Evolutionary conservation across 176 grass and related monocot genomes (phyloP).

Genomic region (Lolium rigidum): DNA sequence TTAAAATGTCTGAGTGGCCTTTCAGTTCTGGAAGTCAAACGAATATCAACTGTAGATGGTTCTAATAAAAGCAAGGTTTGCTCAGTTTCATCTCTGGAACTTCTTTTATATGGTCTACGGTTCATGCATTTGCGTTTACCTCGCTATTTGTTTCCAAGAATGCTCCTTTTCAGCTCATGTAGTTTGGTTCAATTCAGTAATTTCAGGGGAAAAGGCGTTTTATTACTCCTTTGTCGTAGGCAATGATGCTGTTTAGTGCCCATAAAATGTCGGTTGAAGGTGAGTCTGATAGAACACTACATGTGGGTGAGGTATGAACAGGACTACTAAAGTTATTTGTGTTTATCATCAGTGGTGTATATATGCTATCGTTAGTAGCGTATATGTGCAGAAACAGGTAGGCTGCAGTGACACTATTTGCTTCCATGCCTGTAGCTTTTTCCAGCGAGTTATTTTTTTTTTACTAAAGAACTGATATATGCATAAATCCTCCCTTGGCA

Average conservation of each 20-base stretch:
- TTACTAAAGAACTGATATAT: too few species aligned
- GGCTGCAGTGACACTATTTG: not conserved
- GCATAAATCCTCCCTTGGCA: too few species aligned
- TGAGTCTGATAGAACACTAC: not conserved
- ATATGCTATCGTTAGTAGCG: too few species aligned
- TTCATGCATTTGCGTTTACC: slow-evolving; percentile 1
- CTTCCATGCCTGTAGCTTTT: slow-evolving; percentile 1
- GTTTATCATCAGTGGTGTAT: not conserved
- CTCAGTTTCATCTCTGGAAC: slow-evolving; percentile 13
- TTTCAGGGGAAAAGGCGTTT: slow-evolving; percentile 14
- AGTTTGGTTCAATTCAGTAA: slow-evolving; percentile 15
- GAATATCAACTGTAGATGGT: slow-evolving; percentile 17
- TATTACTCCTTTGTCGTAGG: not conserved
- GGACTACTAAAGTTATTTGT: not conserved
- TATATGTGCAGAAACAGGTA: too few species aligned
- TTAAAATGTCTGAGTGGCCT: slow-evolving; percentile 38
- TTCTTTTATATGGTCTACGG: slow-evolving; percentile 3
- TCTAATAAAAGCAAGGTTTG: slow-evolving; percentile 28
- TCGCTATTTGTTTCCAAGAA: not conserved
- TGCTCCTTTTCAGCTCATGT: slow-evolving; percentile 10
- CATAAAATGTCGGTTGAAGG: not conserved
- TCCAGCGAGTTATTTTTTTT: not conserved
- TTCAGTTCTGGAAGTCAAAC: slow-evolving; percentile 39
- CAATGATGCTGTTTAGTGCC: slow-evolving; percentile 9
- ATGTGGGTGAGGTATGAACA: slow-evolving; percentile 13